Base-by-base conservation (phyloP, 257 asterid genomes). In the Fraxinus quadrangulata region DNA sequence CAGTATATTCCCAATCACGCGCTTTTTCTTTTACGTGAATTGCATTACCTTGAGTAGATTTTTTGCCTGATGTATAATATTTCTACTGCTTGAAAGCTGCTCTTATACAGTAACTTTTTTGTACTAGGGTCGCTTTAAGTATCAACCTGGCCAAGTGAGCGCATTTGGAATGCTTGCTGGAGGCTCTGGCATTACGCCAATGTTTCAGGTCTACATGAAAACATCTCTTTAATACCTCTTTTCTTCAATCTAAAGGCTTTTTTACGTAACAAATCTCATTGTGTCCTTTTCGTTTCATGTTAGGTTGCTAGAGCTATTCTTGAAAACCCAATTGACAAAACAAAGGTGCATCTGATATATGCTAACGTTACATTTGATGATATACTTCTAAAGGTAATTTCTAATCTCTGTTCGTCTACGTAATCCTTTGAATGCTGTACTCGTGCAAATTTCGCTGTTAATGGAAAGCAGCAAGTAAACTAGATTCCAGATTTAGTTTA, bases 241-340 rank as follows among this genome's bases (percentile, higher is more conserved):
- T 70, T 73, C 6, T 26, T 24, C 31, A 17, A 47, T 67, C 5
- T 19, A 56, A 71, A 70, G 59, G 23, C 30, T 23, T 24, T 59
- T 76, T 21, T 67, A 19, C 21, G 13, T 34, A 6, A 21, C 24
- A 1, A 28, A 49, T 59, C 42, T 56, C 33, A 19, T 56, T 68
- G 21, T 34, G 12, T 56, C 26, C 28, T 78, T 78, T 67, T 54
- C 68, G 73, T 72, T 80, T 76, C 26, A 70, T 17, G 79, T 80
- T 83, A 95, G 98, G 99, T 95, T 85, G 78, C 97, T 30, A 84
- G 98, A 87, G 98, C 98, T 42, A 90, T 95, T 83, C 86, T 95
- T 31, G 98, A 95, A 74, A 90, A 93, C 82, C 94, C 97, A 36
- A 84, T 42, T 5, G 99, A 93, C 86, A 84, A 67, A 31, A 95